Base-by-base conservation (phyloP, 108 stramenopile genomes). In the Cyclotella sp. region DNA sequence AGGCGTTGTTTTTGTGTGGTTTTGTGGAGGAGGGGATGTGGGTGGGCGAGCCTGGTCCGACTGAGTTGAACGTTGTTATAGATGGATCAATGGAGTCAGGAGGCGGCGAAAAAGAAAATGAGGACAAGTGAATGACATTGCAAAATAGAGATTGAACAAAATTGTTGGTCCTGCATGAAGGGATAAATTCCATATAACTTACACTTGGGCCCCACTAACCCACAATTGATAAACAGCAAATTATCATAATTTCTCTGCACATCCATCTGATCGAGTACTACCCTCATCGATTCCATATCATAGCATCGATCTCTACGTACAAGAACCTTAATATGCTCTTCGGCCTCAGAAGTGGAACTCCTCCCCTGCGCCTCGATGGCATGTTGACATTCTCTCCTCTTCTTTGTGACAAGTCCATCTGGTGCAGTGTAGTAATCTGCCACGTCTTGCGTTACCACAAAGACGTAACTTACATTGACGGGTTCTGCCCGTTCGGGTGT, bases 221-320 rank as follows among this genome's bases (percentile, higher is more conserved):
- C 80, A 27, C 80, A 81, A 51, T 81, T 81, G 59, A 81, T 29
- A 40, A 74, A 81, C 8, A 81, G 47, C 41, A 81, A 63, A 63
- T 81, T 73, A 47, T 81, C 80, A 18, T 75, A 81, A 4, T 64
- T 34, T 24, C 46, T 52, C 60, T 73, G 66, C 22, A 81, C 68
- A 46, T 81, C 68, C 42, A 81, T 74, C 30, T 45, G 53, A 24
- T 55, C 63, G 0, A 74, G 39, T 0, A 81, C 80, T 24, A 75
- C 41, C 40, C 68, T 53, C 54, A 81, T 73, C 21, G 73, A 75
- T 45, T 81, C 80, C 80, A 81, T 75, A 70, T 81, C 80, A 43
- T 81, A 81, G 47, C 80, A 81, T 12, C 80, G 65, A 64, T 81
- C 80, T 53, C 68, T 49, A 45, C 80, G 80, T 26, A 70, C 69